A percentile compares a stretch with the other conserved stretches of the same genome.
Conservation (phyloP, 805 yeast genomes). For the Sugiyamaella lignohabitans region DNA sequence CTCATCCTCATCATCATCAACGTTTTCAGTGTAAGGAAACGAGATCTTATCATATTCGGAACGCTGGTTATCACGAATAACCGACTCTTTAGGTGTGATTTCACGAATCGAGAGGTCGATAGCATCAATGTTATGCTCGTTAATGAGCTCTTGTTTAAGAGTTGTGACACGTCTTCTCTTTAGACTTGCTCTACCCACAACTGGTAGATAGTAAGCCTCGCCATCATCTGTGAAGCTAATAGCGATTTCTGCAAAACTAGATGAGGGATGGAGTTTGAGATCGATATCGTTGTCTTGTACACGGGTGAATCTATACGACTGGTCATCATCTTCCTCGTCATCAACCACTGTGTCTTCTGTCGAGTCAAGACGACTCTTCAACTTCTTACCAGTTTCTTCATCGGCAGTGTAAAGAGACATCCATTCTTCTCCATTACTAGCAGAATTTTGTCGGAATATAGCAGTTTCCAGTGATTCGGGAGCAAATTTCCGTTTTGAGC, state of each 20-base stretch:
- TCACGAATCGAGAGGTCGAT: conserved; percentile 61
- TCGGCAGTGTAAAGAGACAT: conserved; percentile 57
- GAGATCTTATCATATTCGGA: conserved; percentile 33
- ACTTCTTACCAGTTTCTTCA: conserved; percentile 35
- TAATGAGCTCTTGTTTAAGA: conserved; percentile 42
- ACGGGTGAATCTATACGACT: conserved; percentile 52
- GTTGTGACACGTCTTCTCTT: conserved; percentile 76
- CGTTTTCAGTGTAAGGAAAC: conserved; percentile 28
- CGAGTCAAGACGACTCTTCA: conserved; percentile 42
- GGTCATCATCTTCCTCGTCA: conserved; percentile 36
- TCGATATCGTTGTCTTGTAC: conserved; percentile 77
- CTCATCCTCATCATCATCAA: conserved; percentile 33
- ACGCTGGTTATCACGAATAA: conserved; percentile 58
- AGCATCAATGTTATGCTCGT: conserved; percentile 53
- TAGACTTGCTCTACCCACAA: conserved; percentile 69
- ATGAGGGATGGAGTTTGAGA: conserved; percentile 38
- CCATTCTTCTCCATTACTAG: conserved; percentile 63
- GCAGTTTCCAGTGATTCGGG: conserved; percentile 35
- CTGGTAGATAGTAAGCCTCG: conserved; percentile 68
- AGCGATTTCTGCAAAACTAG: conserved; percentile 55
- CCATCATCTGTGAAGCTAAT: conserved; percentile 51
- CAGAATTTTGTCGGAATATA: conserved; percentile 64
- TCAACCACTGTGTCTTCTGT: conserved; percentile 38
- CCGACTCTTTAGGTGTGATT: conserved; percentile 63
- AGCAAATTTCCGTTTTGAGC: conserved; percentile 19